A percentile compares a stretch with the other conserved stretches of the same genome.
These are phyloP conservation scores for Raphanus raphanistrum DNA, from an alignment of 345 rosid species.

Conservation along the genomic window DNA sequence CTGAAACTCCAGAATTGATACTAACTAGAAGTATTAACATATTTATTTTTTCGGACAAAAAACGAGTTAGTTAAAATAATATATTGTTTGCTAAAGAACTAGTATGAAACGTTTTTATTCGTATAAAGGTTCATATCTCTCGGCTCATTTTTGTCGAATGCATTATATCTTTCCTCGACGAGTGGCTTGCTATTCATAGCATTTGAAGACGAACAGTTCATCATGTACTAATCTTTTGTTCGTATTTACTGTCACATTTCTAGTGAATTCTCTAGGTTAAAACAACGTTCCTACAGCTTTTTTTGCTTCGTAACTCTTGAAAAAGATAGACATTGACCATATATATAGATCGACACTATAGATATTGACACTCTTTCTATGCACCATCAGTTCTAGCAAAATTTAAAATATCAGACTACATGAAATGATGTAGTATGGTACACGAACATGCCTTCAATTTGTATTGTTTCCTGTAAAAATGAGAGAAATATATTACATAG, in stretches of 20 bases:
- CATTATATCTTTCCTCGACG: not conserved
- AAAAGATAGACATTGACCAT: too few relatives aligned
- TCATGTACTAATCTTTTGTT: too few relatives aligned
- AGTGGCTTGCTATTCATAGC: too few relatives aligned
- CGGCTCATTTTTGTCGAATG: not conserved
- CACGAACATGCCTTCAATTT: not conserved
- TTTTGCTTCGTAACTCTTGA: too few relatives aligned
- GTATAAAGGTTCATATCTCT: not conserved
- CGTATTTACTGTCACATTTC: too few relatives aligned
- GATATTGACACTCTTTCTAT: not conserved
- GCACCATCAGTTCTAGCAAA: not conserved
- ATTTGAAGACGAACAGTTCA: not conserved
- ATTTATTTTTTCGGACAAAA: not conserved
- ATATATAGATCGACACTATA: not conserved
- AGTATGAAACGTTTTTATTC: not conserved
- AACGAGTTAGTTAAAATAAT: too few relatives aligned
- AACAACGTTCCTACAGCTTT: too few relatives aligned
- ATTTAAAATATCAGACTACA: not conserved
- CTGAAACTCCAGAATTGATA: constrained; percentile 6
- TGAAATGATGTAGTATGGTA: not conserved
- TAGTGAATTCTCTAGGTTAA: too few relatives aligned
- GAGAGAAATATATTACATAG: too few relatives aligned
- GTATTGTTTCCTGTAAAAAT: not conserved
- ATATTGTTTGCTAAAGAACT: not conserved
- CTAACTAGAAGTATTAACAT: not conserved